Evolutionary conservation across 2,329 filamentous ascomycete species (phyloP), one percentile per base, ranked within the genome.

Genomic region (Tolypocladium pustulatum): DNA sequence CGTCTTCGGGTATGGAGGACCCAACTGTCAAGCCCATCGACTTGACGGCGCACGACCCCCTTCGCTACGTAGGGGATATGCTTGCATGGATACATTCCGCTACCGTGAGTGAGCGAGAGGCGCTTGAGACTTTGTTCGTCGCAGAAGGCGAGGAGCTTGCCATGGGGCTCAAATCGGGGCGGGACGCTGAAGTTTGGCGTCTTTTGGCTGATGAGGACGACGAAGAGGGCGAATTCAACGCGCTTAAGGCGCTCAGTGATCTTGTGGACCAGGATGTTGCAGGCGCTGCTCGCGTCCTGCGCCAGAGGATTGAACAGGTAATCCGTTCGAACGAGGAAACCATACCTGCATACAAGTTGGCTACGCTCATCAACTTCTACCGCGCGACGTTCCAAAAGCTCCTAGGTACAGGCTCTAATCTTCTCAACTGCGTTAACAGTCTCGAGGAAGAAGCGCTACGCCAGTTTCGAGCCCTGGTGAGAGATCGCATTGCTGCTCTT

Each of bases 51-150:
- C 93, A 97, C 69, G 94, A 99, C 68, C 87, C 91, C 1, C 75
- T 97, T 32, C 85, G 94, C 25, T 97, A 97, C 71, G 86, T 95
- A 3, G 91, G 94, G 57, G 94, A 99, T 69, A 99, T 99, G 92
- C 81, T 99, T 17, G 94, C 94, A 6, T 99, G 94, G 94, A 86
- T 89, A 7, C 94, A 99, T 71, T 96, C 94, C 0, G 89, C 92
- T 3, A 88, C 93, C 0, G 94, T 99, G 1, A 95, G 93, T 37
- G 94, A 99, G 72, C 84, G 90, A 57, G 94, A 99, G 72, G 91
- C 92, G 0, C 79, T 99, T 7, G 93, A 97, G 71, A 85, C 91
- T 2, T 78, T 99, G 0, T 99, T 99, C 68, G 87, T 97, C 49
- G 88, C 89, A 0, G 92, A 97, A 62, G 92, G 90, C 2, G 89